These are phyloP conservation scores for Neocucurbitaria cava DNA, from an alignment of 2,329 filamentous ascomycete genomes.

Conservation along the genomic window DNA sequence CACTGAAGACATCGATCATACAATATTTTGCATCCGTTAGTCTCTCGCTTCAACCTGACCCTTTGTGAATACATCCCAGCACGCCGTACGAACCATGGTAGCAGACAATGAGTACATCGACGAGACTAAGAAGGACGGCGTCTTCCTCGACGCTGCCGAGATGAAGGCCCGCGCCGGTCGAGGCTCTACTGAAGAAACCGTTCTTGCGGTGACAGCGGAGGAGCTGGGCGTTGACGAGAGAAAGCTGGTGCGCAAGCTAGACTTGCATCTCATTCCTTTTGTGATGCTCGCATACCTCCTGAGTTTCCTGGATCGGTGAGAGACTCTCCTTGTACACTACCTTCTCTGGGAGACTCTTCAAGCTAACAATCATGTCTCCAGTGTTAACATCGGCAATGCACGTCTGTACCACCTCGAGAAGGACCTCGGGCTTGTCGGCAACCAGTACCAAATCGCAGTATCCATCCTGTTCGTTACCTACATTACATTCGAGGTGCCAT, in stretches of 20 bases:
- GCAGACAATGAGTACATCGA: too few relatives aligned
- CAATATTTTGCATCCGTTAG: too few relatives aligned
- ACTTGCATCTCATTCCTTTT: conserved; percentile 58
- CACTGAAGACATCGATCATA: too few relatives aligned
- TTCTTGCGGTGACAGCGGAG: too few relatives aligned
- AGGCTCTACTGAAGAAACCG: too few relatives aligned
- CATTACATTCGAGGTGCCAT: conserved; percentile 54
- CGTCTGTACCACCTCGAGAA: conserved; percentile 23
- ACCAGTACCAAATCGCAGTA: conserved; percentile 32
- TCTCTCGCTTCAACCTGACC: too few relatives aligned
- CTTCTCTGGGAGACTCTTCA: neutral
- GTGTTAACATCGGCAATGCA: conserved; percentile 53
- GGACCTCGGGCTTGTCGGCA: conserved; percentile 26
- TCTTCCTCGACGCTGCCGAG: too few relatives aligned
- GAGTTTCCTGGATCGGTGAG: conserved; percentile 57
- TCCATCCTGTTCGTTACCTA: conserved; percentile 34
- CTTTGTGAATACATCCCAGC: too few relatives aligned
- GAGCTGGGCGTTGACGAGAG: too few relatives aligned
- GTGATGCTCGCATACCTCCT: conserved; percentile 63
- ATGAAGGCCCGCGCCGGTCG: too few relatives aligned
- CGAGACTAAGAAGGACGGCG: too few relatives aligned
- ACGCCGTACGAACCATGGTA: too few relatives aligned
- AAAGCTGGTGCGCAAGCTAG: conserved; percentile 59
- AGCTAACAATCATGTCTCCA: conserved; percentile 1
- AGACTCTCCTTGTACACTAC: conserved; percentile 20